Evolutionary conservation across 352 stramenopile genomes (phyloP), one percentile per base, ranked within the genome.

Genomic region (Globisporangium iwayamae): DNA sequence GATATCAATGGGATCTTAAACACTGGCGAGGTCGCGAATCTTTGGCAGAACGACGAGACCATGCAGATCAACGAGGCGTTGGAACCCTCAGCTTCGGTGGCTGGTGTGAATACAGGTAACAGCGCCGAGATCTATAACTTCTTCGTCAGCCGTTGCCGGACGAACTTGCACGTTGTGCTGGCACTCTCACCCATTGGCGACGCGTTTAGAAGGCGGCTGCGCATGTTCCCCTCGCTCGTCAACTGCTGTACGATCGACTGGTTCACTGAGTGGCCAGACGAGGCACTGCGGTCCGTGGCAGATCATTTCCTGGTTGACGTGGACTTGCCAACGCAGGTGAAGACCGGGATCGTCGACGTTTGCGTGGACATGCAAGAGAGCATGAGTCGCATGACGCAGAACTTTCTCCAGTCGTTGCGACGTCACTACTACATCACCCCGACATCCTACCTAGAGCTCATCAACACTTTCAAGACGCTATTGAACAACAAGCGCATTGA

Each of bases 171-270:
- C 62, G 78, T 98, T 32, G 94, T 98, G 51, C 65, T 98, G 20
- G 96, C 91, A 39, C 76, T 98, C 10, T 97, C 85, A 14, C 96
- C 96, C 16, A 98, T 98, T 54, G 91, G 95, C 2, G 91, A 98
- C 34, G 90, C 93, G 0, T 98, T 98, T 68, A 87, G 95, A 2
- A 83, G 90, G 9, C 85, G 95, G 5, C 74, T 98, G 52, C 87
- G 95, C 8, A 98, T 98, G 93, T 98, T 98, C 65, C 96, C 96
- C 25, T 97, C 95, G 25, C 81, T 98, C 2, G 94, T 98, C 4
- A 98, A 98, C 68, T 98, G 95, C 71, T 98, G 94, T 66, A 98
- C 95, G 43, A 98, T 98, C 63, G 95, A 98, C 57, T 98, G 95
- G 94, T 98, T 98, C 72, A 91, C 91, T 0, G 94, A 98, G 59